Evolutionary conservation across 2,329 filamentous ascomycete species (phyloP), one percentile per base, ranked within the genome.

Genomic region (Colletotrichum tropicicola): DNA sequence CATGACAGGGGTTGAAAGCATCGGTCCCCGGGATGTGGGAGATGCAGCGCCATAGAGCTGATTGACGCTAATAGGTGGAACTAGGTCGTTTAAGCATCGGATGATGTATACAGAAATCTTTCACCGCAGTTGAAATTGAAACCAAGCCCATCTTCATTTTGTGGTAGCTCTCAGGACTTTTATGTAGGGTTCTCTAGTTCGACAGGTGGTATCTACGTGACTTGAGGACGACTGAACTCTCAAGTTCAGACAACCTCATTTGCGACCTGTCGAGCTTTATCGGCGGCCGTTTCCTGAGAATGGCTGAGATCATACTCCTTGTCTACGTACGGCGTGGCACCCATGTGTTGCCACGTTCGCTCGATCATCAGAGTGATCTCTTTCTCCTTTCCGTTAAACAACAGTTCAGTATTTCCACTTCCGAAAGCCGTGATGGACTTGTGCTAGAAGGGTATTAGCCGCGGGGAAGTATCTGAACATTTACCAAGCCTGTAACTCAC

Each of bases 311-410:
- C 25, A n/a, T 59, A 21, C 3, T 71, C 70, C 3, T 64, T 63
- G 23, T 83, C 81, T 27, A 81, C 74, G 59, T 80, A 87, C 0
- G 84, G 80, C 55, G 75, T 82, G 4, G 74, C 80, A 3, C 80
- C 80, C 54, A 87, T 70, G 8, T 77, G 70, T 54, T 68, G 73
- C 84, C 83, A 84, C 9, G 75, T 75, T 21, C 74, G 70, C 30
- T 74, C 74, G 6, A 79, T 75, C 79, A 83, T 83, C 6, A 86
- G 73, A 2, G 79, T 79, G 8, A 79, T 70, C 3, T 83, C 76
- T 41, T 77, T 81, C 30, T 84, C 80, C 64, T 79, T 78, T 1
- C 70, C 67, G 7, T 70, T 66, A 57, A 82, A 78, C n/a, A 83
- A 59, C 25, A 85, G 65, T 60, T 85, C 82, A 0, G 77, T 74